These are phyloP conservation scores for Ligustrum vulgare DNA, from an alignment of 257 asterid genomes.

Conservation along the genomic window DNA sequence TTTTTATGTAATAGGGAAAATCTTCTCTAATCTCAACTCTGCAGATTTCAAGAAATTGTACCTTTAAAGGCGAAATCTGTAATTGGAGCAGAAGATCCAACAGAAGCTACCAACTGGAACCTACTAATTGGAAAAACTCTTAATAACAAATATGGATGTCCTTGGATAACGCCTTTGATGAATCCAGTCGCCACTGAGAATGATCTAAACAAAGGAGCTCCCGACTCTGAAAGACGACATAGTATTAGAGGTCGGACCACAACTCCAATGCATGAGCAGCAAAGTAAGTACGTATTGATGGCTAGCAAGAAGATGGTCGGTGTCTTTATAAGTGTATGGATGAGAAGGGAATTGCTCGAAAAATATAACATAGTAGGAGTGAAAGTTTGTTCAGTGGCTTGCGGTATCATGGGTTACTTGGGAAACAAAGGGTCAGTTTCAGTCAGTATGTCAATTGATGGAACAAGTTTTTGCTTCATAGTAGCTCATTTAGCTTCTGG, in stretches of 20 bases:
- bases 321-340: constrained; percentile 86
- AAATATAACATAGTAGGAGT: constrained; percentile 51
- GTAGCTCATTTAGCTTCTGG: constrained; percentile 96
- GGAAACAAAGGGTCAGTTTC: constrained; percentile 94
- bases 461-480: constrained; percentile 84
- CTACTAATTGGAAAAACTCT: constrained; percentile 65
- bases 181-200: constrained; percentile 60
- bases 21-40: neutral
- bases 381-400: constrained; percentile 77
- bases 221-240: constrained; percentile 20
- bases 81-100: constrained; percentile 82
- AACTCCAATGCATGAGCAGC: constrained; percentile 20
- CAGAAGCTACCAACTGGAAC: constrained; percentile 93
- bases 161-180: constrained; percentile 73
- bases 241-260: constrained; percentile 19
- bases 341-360: constrained; percentile 60
- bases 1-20: neutral
- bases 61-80: constrained; percentile 74
- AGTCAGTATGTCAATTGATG: constrained; percentile 75
- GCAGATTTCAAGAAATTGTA: constrained; percentile 92
- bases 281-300: constrained; percentile 54
- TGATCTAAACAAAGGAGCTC: constrained; percentile 24
- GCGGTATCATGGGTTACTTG: constrained; percentile 93
- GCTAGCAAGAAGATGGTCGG: constrained; percentile 99
- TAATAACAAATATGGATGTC: constrained; percentile 64